Base-by-base conservation (phyloP, 208 protist genomes). In the Crithidia acanthocephali region DNA sequence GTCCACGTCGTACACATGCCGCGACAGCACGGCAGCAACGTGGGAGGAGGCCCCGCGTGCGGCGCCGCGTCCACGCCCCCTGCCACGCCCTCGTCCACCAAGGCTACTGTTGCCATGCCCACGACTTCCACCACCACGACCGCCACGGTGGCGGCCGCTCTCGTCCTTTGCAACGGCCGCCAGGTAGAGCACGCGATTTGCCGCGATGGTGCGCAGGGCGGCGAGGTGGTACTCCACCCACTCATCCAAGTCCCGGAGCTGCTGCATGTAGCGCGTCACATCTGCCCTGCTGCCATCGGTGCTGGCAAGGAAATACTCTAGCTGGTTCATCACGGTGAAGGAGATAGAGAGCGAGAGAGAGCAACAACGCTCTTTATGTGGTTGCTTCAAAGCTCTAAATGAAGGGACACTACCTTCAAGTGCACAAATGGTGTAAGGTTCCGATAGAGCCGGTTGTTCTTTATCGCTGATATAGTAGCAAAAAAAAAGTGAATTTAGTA, bases 261-360 rank as follows among this genome's bases (percentile, higher is more conserved):
- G 87, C 42, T 85, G 77, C 44, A 96, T 68, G 63, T 87, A 88
- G 48, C 86, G 86, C 66, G 81, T 81, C 8, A 88, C 75, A 40
- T 93, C 85, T 0, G 77, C 84, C 3, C 88, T 76, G 28, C 69
- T 74, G 16, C 70, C 77, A 48, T 96, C 84, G 7, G 87, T 85
- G 52, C 80, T 87, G 13, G 79, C 85, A 8, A 93, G 74, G 68
- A 94, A 91, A 20, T 87, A 85, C 74, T 92, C 85, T 3, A 94
- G 35, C 30, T 91, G 80, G 65, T 91, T 92, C 83, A 94, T 88
- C 4, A 9, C 4, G 2, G 18, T 48, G 16, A 48, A n/a, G 18
- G 16, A 15, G 9, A 22, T 9, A n/a, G 18, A 22, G 16, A 22
- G 16, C 16, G 4, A 15, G 13, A 4, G 5, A 48, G 18, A 48